Evolutionary conservation across 768 basidiomycete species (phyloP).

Genomic region (Porphyrellus cyaneotinctus): DNA sequence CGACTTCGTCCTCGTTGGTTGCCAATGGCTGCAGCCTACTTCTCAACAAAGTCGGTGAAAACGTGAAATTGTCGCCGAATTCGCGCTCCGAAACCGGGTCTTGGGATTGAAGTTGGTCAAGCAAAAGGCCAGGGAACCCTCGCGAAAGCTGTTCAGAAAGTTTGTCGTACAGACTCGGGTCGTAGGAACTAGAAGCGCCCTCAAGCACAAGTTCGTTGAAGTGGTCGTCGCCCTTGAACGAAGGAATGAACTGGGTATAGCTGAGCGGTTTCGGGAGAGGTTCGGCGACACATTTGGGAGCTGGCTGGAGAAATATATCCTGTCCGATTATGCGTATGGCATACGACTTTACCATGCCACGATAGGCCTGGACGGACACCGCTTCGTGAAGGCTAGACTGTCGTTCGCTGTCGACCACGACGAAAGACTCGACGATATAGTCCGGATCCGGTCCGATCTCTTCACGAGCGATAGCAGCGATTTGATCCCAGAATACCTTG

Average conservation of each 20-base stretch:
- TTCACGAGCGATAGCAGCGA: constrained; percentile 58
- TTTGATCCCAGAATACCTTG: constrained; percentile 63
- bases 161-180: constrained; percentile 66
- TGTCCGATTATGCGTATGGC: constrained; percentile 70
- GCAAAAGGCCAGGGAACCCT: constrained; percentile 54
- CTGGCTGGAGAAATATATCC: constrained; percentile 64
- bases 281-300: constrained; percentile 35
- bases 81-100: constrained; percentile 65
- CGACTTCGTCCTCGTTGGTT: constrained; percentile 36
- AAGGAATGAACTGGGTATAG: constrained; percentile 51
- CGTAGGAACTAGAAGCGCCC: constrained; percentile 66
- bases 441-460: constrained; percentile 76
- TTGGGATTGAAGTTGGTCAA: constrained; percentile 62
- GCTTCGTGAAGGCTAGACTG: constrained; percentile 59
- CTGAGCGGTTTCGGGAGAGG: constrained; percentile 52
- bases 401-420: constrained; percentile 32
- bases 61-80: constrained; percentile 77
- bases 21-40: constrained; percentile 49
- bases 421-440: constrained; percentile 50
- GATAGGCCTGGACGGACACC: constrained; percentile 62
- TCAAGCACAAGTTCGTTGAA: constrained; percentile 64
- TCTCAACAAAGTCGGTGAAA: constrained; percentile 57
- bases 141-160: constrained; percentile 46
- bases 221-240: constrained; percentile 59
- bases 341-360: constrained; percentile 66